Base-by-base conservation (phyloP, 1,284 basidiomycete species). In the Apiotrichum domesticum region DNA sequence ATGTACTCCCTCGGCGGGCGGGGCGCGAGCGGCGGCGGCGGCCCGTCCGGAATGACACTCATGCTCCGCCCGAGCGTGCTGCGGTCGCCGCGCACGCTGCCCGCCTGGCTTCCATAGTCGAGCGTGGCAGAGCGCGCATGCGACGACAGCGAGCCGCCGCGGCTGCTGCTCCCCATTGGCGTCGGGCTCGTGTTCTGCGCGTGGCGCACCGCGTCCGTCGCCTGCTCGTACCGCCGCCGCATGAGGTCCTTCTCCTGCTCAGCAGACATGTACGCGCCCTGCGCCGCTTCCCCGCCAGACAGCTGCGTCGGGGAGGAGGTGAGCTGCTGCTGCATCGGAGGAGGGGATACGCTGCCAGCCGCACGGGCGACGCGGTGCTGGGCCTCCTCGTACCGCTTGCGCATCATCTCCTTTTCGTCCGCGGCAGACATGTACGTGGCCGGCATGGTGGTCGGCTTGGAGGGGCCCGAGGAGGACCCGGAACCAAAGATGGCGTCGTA, bases 121-220 rank as follows among this genome's bases (percentile, higher is more conserved):
- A 13, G 7, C 7, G 7, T 39, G 37, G 37, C 43, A 21, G 4
- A 32, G 13, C 45, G 5, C 7, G 32, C 5, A 35, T 21, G n/a
- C 45, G 11, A 9, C n/a, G 7, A 13, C 10, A 6, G 9, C 45
- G 11, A 35, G 21, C 21, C 21, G 21, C 21, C 21, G 21, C 21
- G 10, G 7, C 10, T 29, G 8, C 4, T 45, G 15, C 6, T 32
- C 10, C 21, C 43, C 43, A 41, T 42, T 6, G 13, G 35, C 10
- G 51, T 43, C 4, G 54, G 49, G n/a, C 62, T 60, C 3, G 54
- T 47, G 11, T 86, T 84, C 59, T 82, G 83, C 2, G 81, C 83
- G 61, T 14, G 6, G 48, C 48, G 48, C 35, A 40, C 37, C 15
- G 39, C 48, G 21, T 11, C 10, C 39, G 41, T 42, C n/a, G 60